Percentiles rank a stretch among this genome's conserved stretches.
Evolutionary conservation across 2,329 filamentous ascomycete species (phyloP).

Genomic region (Colletotrichum gigasporum): DNA sequence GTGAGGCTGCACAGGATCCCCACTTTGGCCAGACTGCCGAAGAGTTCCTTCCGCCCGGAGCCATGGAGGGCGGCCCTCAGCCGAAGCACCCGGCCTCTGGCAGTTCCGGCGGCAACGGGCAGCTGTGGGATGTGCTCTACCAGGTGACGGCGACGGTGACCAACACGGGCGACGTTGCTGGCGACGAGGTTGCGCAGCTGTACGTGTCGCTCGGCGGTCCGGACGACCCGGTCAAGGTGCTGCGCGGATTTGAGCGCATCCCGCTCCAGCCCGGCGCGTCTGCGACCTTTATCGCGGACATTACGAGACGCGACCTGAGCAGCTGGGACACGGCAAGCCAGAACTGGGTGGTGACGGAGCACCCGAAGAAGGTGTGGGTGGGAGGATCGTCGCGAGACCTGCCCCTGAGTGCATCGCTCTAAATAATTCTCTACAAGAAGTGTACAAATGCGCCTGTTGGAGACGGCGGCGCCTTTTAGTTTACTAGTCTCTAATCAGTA

Average conservation of each 20-base stretch:
- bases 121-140: constrained; percentile 76
- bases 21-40: constrained; percentile 67
- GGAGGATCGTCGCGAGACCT: constrained; percentile 66
- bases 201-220: constrained; percentile 85
- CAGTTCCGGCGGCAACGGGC: constrained; percentile 70
- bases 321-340: constrained; percentile 86
- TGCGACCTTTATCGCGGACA: constrained; percentile 70
- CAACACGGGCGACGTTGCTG: constrained; percentile 73
- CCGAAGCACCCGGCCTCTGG: constrained; percentile 60
- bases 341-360: constrained; percentile 78
- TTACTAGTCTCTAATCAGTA: constrained; percentile 7
- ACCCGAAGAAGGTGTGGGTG: constrained; percentile 63
- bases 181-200: constrained; percentile 79
- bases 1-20: constrained; percentile 65
- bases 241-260: constrained; percentile 85
- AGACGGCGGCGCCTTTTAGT: neutral
- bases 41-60: constrained; percentile 68
- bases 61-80: constrained; percentile 65
- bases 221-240: constrained; percentile 70
- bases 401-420: constrained; percentile 49
- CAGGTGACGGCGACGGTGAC: constrained; percentile 73
- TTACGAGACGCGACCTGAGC: constrained; percentile 84
- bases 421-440: too few species aligned
- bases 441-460: neutral
- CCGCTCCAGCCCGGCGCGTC: constrained; percentile 75